These are phyloP conservation scores for Babesia bigemina DNA, from an alignment of 169 alveolate species.

Conservation along the genomic window DNA sequence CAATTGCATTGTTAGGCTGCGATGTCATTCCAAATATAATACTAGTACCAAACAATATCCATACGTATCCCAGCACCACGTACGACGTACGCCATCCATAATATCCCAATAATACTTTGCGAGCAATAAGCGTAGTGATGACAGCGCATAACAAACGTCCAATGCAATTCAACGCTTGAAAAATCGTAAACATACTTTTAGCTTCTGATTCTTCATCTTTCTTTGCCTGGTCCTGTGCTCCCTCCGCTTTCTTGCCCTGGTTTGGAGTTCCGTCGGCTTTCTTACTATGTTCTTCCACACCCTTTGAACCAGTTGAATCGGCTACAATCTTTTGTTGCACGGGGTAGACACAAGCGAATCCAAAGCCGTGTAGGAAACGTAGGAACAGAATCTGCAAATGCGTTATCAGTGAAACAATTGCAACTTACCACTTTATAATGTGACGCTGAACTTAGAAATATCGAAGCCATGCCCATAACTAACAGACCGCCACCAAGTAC, in stretches of 20 bases:
- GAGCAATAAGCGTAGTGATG: slow-evolving; percentile 15
- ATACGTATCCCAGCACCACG: slow-evolving; percentile 20
- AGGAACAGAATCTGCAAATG: background rate
- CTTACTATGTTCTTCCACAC: too few species aligned
- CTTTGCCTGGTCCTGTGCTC: background rate
- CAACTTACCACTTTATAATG: background rate
- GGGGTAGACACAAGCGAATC: background rate
- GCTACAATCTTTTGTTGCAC: background rate
- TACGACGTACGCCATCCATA: slow-evolving; percentile 55
- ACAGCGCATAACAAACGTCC: slow-evolving; percentile 45
- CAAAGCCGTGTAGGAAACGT: slow-evolving; percentile 6
- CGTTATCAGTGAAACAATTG: background rate
- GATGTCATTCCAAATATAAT: background rate
- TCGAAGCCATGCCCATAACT: background rate
- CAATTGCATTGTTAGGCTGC: too few species aligned
- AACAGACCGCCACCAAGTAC: background rate
- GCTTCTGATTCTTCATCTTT: too few species aligned
- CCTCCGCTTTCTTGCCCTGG: too few species aligned
- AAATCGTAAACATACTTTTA: slow-evolving; percentile 7
- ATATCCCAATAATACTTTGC: background rate
- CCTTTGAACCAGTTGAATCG: background rate
- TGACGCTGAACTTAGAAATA: background rate
- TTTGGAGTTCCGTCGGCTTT: too few species aligned
- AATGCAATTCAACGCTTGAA: slow-evolving; percentile 29
- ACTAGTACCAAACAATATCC: slow-evolving; percentile 8